phyloP scores from a whole-genome alignment of 768 basidiomycete species.

The Rhizopogon sp. region DNA sequence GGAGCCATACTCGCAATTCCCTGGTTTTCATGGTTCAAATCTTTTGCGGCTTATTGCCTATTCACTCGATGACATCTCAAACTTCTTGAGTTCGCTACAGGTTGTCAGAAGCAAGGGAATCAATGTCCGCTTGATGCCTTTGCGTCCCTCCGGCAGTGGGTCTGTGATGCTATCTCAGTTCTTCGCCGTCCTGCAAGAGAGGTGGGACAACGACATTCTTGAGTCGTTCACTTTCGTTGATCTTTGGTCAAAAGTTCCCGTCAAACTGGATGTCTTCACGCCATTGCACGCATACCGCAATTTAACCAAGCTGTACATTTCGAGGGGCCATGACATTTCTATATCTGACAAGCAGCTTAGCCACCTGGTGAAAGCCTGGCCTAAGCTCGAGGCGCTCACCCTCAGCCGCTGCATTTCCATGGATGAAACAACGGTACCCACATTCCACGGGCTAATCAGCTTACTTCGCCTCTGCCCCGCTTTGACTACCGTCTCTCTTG shows the following conservation, averaged over 20 bases:
- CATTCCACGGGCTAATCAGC: slow-evolving; percentile 8
- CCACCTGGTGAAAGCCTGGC: slow-evolving; percentile 15
- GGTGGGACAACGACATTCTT: neutral
- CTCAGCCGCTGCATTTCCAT: slow-evolving; percentile 9
- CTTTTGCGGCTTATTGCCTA: neutral
- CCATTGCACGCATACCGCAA: neutral
- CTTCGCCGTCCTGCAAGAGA: neutral
- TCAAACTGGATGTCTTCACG: neutral
- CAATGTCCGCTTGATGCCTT: no score
- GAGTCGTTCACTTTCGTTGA: neutral
- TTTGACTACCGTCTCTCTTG: slow-evolving; percentile 14
- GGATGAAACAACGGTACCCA: neutral
- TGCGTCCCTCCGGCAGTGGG: no score
- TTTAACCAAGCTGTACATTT: neutral
- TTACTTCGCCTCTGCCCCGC: slow-evolving; percentile 10
- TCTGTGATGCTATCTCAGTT: neutral
- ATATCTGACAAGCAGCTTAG: slow-evolving; percentile 12
- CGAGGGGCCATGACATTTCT: slow-evolving; percentile 6
- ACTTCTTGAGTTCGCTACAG: neutral
- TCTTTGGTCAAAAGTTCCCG: no score
- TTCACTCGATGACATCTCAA: no score
- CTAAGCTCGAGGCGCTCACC: slow-evolving; percentile 14
- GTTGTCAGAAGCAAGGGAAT: neutral
- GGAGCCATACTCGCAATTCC: no score
- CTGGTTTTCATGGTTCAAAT: neutral